Evolutionary conservation across 2,329 filamentous ascomycete species (phyloP).

Genomic region (Neocatenulostroma microsporum): DNA sequence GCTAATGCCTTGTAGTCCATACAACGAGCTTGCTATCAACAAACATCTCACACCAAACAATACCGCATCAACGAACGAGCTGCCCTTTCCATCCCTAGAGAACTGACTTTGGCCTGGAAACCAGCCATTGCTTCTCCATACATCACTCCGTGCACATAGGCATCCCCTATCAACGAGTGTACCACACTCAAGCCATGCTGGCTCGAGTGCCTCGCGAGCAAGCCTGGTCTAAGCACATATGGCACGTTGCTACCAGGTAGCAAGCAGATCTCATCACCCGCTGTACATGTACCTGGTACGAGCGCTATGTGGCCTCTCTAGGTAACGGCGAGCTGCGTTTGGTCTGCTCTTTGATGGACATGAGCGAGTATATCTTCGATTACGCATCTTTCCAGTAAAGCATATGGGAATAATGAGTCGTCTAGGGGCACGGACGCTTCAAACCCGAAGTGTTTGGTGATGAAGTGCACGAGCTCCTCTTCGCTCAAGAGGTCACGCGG

Average conservation of each 20-base stretch:
- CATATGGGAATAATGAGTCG: no score
- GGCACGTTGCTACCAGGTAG: neutral
- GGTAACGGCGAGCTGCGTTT: no score
- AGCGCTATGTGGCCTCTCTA: no score
- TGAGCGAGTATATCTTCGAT: no score
- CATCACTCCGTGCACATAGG: neutral
- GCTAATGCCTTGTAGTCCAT: no score
- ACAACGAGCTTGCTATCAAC: no score
- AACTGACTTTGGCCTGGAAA: neutral
- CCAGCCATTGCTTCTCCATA: neutral
- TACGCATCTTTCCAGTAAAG: no score
- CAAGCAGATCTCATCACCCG: neutral
- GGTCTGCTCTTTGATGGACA: no score
- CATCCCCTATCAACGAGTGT: neutral
- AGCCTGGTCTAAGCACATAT: neutral
- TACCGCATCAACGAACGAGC: neutral
- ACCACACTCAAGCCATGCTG: no score
- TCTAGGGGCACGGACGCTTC: no score
- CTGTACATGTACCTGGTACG: neutral
- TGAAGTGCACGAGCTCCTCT: neutral
- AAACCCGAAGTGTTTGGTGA: no score
- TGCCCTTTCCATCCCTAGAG: neutral
- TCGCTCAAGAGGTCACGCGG: neutral
- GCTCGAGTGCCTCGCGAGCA: no score
- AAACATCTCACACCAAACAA: conserved; percentile 3